A percentile compares a stretch with the other conserved stretches of the same genome.
Conservation (phyloP, 345 rosid genomes). For the Camelina laxa region DNA sequence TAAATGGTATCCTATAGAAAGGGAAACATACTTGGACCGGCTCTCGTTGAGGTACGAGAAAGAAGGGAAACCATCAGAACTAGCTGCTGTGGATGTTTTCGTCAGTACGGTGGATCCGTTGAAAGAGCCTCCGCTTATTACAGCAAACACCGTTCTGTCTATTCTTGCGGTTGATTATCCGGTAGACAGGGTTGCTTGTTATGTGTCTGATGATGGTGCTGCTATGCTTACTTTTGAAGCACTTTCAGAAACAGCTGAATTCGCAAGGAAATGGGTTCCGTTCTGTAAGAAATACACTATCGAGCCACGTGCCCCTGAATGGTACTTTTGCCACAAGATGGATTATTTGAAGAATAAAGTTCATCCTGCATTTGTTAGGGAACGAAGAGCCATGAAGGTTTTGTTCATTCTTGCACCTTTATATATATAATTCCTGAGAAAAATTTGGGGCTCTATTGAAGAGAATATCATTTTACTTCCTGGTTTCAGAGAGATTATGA, state of each 20-base stretch:
- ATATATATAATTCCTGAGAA: background rate
- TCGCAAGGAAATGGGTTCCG: slow-evolving; percentile 94
- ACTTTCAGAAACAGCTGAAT: slow-evolving; percentile 87
- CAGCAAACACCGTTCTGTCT: slow-evolving; percentile 93
- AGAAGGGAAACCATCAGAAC: too few relatives aligned
- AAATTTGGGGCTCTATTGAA: background rate
- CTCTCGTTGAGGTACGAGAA: slow-evolving; percentile 61
- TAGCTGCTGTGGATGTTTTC: slow-evolving; percentile 43
- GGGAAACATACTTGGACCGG: slow-evolving; percentile 91
- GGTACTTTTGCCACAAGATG: slow-evolving; percentile 79
- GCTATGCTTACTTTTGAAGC: slow-evolving; percentile 98
- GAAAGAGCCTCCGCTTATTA: slow-evolving; percentile 93
- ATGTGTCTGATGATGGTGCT: slow-evolving; percentile 96
- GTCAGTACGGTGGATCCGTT: slow-evolving; percentile 93
- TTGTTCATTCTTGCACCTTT: slow-evolving; percentile 29
- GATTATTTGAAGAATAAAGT: slow-evolving; percentile 81
- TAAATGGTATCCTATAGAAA: slow-evolving; percentile 78
- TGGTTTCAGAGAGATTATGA: slow-evolving; percentile 78
- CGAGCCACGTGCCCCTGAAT: slow-evolving; percentile 95
- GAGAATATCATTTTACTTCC: background rate
- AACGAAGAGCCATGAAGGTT: slow-evolving; percentile 89
- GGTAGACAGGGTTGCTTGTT: slow-evolving; percentile 84
- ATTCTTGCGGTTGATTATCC: slow-evolving; percentile 94
- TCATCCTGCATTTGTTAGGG: slow-evolving; percentile 71
- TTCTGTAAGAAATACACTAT: slow-evolving; percentile 79